Conservation (phyloP, 75 land plant genomes). For the Cryptomeria japonica region DNA sequence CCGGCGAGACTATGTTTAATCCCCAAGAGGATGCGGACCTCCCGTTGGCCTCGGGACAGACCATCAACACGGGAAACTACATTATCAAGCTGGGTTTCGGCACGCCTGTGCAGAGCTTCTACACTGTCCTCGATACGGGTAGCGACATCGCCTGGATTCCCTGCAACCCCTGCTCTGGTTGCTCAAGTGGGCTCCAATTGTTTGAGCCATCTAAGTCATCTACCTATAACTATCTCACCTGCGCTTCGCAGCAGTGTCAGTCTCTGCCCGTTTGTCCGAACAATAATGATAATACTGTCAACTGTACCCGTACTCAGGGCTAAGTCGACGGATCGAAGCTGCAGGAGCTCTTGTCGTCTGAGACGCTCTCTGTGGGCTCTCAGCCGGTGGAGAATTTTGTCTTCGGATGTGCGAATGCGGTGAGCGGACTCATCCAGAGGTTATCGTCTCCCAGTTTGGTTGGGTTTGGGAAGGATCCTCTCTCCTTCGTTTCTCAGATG, state of each 20-base stretch:
- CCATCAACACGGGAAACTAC: constrained; percentile 32
- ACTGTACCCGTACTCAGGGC: constrained; percentile 41
- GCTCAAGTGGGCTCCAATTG: constrained; percentile 14
- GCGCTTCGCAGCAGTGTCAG: constrained; percentile 35
- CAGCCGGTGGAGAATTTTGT: constrained; percentile 16
- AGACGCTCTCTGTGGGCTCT: constrained; percentile 20
- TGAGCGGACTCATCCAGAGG: constrained; percentile 26
- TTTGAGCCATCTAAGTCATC: constrained; percentile 24
- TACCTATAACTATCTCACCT: constrained; percentile 12
- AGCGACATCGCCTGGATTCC: too few species aligned
- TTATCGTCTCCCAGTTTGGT: constrained; percentile 34
- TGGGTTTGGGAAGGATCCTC: constrained; percentile 15
- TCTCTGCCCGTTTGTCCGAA: constrained; percentile 1
- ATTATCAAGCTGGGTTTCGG: constrained; percentile 11
- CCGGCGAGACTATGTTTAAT: too few species aligned
- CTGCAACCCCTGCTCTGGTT: constrained; percentile 28
- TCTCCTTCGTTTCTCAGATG: constrained; percentile 23
- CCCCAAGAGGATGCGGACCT: too few species aligned
- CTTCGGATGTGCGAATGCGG: constrained; percentile 42
- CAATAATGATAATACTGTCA: background rate
- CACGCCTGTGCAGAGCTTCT: too few species aligned
- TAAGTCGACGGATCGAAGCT: constrained; percentile 41
- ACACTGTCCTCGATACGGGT: too few species aligned
- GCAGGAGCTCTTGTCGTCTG: constrained; percentile 31
- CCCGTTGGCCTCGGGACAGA: too few species aligned